These are phyloP conservation scores for Haberlea rhodopensis DNA, from an alignment of 257 asterid species.

Conservation along the genomic window DNA sequence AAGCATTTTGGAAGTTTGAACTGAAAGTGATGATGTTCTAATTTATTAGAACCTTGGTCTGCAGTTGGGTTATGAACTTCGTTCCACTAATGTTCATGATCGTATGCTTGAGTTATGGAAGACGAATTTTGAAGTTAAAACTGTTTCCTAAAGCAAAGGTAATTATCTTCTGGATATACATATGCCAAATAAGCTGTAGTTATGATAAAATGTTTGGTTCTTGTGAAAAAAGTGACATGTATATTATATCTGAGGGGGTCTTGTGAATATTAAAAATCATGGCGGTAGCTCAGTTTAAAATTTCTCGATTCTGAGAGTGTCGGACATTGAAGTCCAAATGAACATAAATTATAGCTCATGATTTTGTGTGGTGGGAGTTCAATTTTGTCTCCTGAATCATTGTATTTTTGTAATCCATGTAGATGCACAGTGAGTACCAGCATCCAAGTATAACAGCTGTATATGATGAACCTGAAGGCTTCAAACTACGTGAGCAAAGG, in stretches of 20 bases:
- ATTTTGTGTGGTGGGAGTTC: background rate
- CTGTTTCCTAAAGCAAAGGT: conserved; percentile 85
- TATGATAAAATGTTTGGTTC: background rate
- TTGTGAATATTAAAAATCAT: background rate
- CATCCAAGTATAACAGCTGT: conserved; percentile 94
- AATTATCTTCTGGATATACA: background rate
- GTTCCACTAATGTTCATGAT: conserved; percentile 91
- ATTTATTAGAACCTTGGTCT: conserved; percentile 20
- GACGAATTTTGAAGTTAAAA: conserved; percentile 68
- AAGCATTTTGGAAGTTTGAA: conserved; percentile 7
- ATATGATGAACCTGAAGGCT: conserved; percentile 60
- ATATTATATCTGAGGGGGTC: background rate
- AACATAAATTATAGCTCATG: background rate
- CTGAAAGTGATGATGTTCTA: conserved; percentile 21
- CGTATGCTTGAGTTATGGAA: conserved; percentile 84
- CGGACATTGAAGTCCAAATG: background rate
- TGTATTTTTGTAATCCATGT: conserved; percentile 19
- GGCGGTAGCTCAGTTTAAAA: background rate
- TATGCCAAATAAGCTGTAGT: background rate
- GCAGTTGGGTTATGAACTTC: conserved; percentile 92
- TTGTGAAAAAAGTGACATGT: background rate
- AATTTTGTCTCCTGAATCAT: background rate
- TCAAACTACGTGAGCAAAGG: conserved; percentile 30
- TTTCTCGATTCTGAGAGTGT: background rate
- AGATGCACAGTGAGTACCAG: conserved; percentile 88